Base-by-base conservation (phyloP, 306 rosid genomes). In the Erythrophleum fordii region DNA sequence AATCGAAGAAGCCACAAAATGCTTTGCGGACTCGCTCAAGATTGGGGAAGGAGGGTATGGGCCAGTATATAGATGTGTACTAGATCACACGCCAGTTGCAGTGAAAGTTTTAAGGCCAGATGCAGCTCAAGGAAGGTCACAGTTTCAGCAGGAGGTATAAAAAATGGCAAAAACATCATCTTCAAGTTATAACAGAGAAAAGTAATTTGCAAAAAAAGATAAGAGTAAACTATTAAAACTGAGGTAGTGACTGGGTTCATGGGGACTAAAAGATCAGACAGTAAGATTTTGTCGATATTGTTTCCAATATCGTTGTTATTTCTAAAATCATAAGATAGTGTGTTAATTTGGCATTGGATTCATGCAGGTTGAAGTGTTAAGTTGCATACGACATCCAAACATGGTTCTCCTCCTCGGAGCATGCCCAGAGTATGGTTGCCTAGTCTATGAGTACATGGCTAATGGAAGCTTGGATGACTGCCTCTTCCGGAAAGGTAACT, bases 1-100 rank as follows among this genome's bases (percentile, higher is more conserved):
- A 77, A 95, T 95, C 44, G 97, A 95, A 86, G 66, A 59, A 2
- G 98, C 97, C n/a, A 95, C 98, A 2, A 5, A 85, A 0, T 20
- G 18, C 45, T 95, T 95, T 45, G 59, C 91, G 0, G 88, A 77
- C 0, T 42, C 83, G 23, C 85, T 83, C 69, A 95, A 91, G 83
- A 90, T 95, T 5, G 98, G 98, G 0, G 98, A 95, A 89, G 98
- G 98, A 82, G 98, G 98, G 28, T 95, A 95, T 66, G 98, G 98
- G 11, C 98, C 98, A 0, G 98, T 95, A 3, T 95, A 81, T 80
- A 85, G 66, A 61, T 82, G 92, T 69, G 92, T 87, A 65, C 85
- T 95, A 8, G 97, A 92, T 81, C 93, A 89, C 85, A 95, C 98
- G 3, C 87, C 82, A 4, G 98, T 95, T 22, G 98, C 98, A 5